Conservation (phyloP, 345 rosid genomes). For the Syzygium jambos region DNA sequence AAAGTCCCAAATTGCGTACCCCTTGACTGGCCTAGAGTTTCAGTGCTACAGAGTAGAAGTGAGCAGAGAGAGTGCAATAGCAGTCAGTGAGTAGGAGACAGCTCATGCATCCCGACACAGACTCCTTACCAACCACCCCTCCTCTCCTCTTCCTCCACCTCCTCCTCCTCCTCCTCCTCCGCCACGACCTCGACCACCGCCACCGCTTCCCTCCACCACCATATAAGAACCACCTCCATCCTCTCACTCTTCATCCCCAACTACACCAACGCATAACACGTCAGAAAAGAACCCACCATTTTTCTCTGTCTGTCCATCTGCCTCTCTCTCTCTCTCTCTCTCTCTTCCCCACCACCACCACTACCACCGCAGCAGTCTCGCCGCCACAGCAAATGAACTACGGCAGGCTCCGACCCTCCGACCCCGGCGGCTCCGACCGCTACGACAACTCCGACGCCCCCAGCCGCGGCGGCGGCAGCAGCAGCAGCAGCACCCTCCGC, state of each 20-base stretch:
- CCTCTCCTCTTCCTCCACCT: not conserved
- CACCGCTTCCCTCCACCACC: not conserved
- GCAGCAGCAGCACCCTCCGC: slow-evolving; percentile 15
- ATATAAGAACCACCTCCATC: not conserved
- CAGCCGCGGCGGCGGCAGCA: not conserved
- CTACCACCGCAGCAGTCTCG: not conserved
- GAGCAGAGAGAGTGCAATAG: not conserved
- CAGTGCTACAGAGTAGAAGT: not conserved
- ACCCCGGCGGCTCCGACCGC: not conserved
- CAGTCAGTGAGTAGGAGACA: not conserved
- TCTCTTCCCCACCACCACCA: not conserved
- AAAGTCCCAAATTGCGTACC: not conserved
- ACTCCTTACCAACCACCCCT: not conserved
- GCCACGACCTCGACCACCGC: not conserved
- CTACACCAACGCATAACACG: not conserved
- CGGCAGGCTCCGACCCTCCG: slow-evolving; percentile 21
- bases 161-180: not conserved
- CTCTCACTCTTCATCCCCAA: not conserved
- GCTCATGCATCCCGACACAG: not conserved
- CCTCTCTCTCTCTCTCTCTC: not conserved
- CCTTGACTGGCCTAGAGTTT: not conserved
- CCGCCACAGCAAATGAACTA: slow-evolving; percentile 6
- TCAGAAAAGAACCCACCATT: not conserved
- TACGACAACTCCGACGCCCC: not conserved
- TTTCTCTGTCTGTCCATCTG: not conserved